Evolutionary conservation across 176 grass and related monocot species (phyloP).

Genomic region (Avena sativa): DNA sequence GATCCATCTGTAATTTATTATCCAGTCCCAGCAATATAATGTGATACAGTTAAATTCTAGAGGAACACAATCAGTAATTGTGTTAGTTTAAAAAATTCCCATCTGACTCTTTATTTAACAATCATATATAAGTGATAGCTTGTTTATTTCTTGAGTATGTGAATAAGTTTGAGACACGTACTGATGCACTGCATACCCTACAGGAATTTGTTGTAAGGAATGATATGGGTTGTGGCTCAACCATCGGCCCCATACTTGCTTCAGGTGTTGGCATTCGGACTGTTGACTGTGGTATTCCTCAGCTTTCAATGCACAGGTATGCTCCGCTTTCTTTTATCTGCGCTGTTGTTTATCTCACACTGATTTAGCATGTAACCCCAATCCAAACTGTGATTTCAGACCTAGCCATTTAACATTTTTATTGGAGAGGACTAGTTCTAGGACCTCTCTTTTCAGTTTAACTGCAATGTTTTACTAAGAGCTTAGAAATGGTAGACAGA

Average conservation of each 20-base stretch:
- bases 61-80: not conserved
- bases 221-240: constrained; percentile 97
- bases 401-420: not conserved
- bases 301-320: constrained; percentile 99
- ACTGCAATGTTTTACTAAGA: not conserved
- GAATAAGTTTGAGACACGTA: not conserved
- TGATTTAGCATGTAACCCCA: not conserved
- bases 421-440: not conserved
- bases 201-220: constrained; percentile 97
- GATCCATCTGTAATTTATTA: no score
- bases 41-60: not conserved
- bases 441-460: not conserved
- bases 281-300: constrained; percentile 97
- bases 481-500: not conserved
- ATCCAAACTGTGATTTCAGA: not conserved
- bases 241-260: constrained; percentile 95
- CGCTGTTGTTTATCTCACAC: not conserved
- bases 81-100: not conserved
- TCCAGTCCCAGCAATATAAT: not conserved
- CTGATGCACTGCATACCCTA: not conserved
- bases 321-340: not conserved
- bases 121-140: not conserved
- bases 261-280: constrained; percentile 87
- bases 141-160: constrained; percentile 8
- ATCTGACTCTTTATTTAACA: not conserved